Base-by-base conservation (phyloP, 257 asterid genomes). In the Nicotiana obtusifolia region DNA sequence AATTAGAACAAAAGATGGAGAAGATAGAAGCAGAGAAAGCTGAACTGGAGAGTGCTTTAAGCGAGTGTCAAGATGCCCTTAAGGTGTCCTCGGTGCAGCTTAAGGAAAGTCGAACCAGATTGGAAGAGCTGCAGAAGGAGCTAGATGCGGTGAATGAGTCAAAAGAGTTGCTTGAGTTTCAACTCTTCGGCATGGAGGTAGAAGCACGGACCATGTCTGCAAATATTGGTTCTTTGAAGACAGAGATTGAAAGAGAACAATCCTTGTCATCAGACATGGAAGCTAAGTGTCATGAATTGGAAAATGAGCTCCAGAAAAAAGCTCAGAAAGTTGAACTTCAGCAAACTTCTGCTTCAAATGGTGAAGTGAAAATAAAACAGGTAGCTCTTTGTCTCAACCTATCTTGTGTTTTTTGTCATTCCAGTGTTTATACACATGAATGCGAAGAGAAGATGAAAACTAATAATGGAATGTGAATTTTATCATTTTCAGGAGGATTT, bases 291-390 rank as follows among this genome's bases (percentile, higher is more conserved):
- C 88, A 7, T 65, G 95, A 90, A 81, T 71, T 89, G 59, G 95
- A 90, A 87, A 84, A 81, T 10, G 92, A 93, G 82, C 83, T 90
- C 19, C 75, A 24, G 76, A 86, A 85, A 85, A 86, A 60, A 66
- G 71, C 81, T 71, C 86, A 87, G 41, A 91, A 90, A 41, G 73
- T 80, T 7, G 94, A 89, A 78, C 56, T 65, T 82, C 91, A 86
- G 85, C 89, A 88, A 75, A 83, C 78, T 28, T 31, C 86, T 79
- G 71, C 77, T 85, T 78, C 89, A 76, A 87, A 80, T 33, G 71
- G 81, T 65, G 92, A 93, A 82, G 54, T 67, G 30, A 92, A 89
- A 69, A 57, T 89, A 75, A 93, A 93, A 82, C 95, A 93, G 95
- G 96, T 91, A 44, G 22, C 60, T 44, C 60, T 22, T 20, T 69